phyloP scores from a whole-genome alignment of 2,329 filamentous ascomycete species.

The Aspergillus pseudoglaucus region DNA sequence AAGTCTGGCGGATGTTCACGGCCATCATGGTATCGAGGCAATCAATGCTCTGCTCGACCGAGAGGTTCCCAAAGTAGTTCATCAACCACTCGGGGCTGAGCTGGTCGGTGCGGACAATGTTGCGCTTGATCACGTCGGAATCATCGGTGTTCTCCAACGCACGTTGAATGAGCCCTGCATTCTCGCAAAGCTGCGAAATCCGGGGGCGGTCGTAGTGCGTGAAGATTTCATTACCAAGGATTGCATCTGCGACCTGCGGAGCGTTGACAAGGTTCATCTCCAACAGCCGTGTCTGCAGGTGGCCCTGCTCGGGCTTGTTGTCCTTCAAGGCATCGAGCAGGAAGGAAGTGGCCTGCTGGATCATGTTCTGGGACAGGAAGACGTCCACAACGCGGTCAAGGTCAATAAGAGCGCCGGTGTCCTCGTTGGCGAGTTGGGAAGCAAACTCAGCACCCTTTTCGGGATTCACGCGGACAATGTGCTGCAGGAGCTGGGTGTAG shows the following conservation, averaged over 20 bases:
- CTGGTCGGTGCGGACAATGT: constrained; percentile 74
- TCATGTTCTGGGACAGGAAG: constrained; percentile 96
- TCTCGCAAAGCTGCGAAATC: constrained; percentile 86
- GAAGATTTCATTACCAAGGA: constrained; percentile 97
- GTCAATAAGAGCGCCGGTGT: constrained; percentile 80
- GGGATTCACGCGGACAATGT: constrained; percentile 83
- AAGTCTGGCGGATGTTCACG: constrained; percentile 91
- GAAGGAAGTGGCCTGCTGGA: constrained; percentile 98
- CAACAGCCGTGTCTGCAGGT: constrained; percentile 85
- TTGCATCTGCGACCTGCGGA: constrained; percentile 94
- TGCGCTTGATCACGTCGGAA: constrained; percentile 81
- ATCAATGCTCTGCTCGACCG: constrained; percentile 89
- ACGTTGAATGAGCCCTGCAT: constrained; percentile 77
- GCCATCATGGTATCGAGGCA: constrained; percentile 96
- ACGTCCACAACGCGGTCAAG: constrained; percentile 94
- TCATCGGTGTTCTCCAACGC: constrained; percentile 95
- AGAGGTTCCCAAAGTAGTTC: constrained; percentile 87
- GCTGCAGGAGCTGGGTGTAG: constrained; percentile 83
- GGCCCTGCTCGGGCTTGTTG: constrained; percentile 87
- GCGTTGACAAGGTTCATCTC: constrained; percentile 98
- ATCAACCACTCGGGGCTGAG: constrained; percentile 87
- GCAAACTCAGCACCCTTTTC: constrained; percentile 96
- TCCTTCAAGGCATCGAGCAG: constrained; percentile 90
- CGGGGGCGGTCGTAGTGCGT: constrained; percentile 89
- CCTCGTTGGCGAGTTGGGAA: constrained; percentile 81